phyloP scores from a whole-genome alignment of 148 eudicot species.

The Rhododendron henanense region DNA sequence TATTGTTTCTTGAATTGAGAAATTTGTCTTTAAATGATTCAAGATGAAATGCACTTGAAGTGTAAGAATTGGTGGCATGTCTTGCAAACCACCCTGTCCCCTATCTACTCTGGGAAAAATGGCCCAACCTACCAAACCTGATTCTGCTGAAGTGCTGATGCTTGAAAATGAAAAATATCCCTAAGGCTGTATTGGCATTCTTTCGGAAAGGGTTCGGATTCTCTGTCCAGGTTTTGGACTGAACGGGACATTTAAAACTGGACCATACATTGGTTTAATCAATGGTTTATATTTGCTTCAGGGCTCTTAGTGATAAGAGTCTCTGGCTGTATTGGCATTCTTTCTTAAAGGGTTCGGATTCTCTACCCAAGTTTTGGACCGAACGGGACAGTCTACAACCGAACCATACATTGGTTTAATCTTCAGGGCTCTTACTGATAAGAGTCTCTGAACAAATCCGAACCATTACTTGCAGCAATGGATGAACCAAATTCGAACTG shows the following conservation, averaged over 20 bases:
- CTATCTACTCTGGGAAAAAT: constrained; percentile 20
- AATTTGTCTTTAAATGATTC: not conserved
- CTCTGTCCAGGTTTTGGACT: not conserved
- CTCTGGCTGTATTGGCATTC: no score
- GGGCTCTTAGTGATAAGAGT: no score
- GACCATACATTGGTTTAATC: no score
- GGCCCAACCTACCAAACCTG: constrained; percentile 20
- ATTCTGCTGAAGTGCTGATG: not conserved
- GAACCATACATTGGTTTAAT: no score
- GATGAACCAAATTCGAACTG: no score
- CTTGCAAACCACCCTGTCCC: constrained; percentile 75
- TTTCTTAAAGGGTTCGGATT: not conserved
- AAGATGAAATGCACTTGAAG: constrained; percentile 51
- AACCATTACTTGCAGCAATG: no score
- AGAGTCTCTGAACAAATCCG: not conserved
- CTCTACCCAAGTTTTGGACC: no score
- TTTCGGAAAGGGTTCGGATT: not conserved
- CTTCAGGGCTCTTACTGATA: no score
- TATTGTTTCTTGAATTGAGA: not conserved
- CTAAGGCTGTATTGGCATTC: not conserved
- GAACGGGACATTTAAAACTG: not conserved
- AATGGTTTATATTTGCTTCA: no score
- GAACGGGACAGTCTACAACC: not conserved
- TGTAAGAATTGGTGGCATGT: constrained; percentile 56
- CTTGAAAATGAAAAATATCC: not conserved